Percentiles rank a stretch among this genome's conserved stretches.
Evolutionary conservation across 164 flowering plant species (phyloP).

Genomic region (Piper longum): DNA sequence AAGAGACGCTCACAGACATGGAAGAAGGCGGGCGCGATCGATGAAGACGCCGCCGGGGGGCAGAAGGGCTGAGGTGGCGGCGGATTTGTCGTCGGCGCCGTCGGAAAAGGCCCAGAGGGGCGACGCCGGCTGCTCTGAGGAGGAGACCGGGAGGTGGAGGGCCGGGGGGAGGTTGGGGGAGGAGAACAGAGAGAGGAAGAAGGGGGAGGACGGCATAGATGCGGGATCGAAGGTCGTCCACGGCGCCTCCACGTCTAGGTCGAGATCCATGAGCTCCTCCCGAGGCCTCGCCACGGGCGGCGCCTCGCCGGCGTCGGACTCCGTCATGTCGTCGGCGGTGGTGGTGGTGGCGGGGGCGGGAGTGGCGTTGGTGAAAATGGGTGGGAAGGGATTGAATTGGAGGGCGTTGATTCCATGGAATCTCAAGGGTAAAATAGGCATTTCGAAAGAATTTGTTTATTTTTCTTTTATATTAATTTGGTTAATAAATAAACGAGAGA

Average conservation of each 20-base stretch:
- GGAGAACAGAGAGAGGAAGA: slow-evolving; percentile 18
- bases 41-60: slow-evolving; percentile 11
- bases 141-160: slow-evolving; percentile 3
- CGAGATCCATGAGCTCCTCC: slow-evolving; percentile 35
- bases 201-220: slow-evolving; percentile 32
- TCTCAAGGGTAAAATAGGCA: background rate
- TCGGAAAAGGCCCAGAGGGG: slow-evolving; percentile 76
- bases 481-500: no score
- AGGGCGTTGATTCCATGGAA: slow-evolving; percentile 3
- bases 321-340: background rate
- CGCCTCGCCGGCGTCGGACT: slow-evolving; percentile 2
- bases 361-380: background rate
- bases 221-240: slow-evolving; percentile 18
- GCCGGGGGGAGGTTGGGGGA: slow-evolving; percentile 23
- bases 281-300: background rate
- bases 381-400: slow-evolving; percentile 2
- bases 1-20: slow-evolving; percentile 29
- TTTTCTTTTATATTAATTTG: no score
- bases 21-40: slow-evolving; percentile 13
- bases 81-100: slow-evolving; percentile 17
- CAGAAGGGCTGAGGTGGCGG: slow-evolving; percentile 1
- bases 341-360: background rate
- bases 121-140: slow-evolving; percentile 16
- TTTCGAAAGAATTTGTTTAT: no score
- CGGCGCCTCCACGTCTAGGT: slow-evolving; percentile 25